Conservation (phyloP, 371 early-diverging fungal species). For the Astathelohania contejeani region DNA sequence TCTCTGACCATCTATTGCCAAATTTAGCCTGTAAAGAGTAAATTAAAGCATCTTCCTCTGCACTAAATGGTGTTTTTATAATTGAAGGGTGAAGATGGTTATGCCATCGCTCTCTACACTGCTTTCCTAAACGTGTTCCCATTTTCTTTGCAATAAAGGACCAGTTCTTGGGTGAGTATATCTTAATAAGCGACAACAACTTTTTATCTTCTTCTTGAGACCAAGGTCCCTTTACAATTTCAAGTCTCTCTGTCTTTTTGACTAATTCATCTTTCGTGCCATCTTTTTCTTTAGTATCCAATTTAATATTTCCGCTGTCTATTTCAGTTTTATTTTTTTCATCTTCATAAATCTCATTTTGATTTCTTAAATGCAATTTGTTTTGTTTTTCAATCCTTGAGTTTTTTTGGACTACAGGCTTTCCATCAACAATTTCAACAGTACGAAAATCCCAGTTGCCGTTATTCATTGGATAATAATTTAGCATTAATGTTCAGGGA, state of each 20-base stretch:
- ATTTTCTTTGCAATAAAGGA: slow-evolving; percentile 48
- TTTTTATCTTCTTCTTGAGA: slow-evolving; percentile 50
- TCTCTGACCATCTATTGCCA: slow-evolving; percentile 53
- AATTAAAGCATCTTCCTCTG: slow-evolving; percentile 45
- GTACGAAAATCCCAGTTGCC: slow-evolving; percentile 14
- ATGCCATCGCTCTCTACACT: slow-evolving; percentile 54
- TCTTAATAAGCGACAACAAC: slow-evolving; percentile 36
- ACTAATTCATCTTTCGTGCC: too few species aligned
- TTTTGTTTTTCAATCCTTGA: too few species aligned
- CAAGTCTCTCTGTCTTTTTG: too few species aligned
- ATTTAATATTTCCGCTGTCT: too few species aligned
- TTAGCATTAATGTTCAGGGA: too few species aligned
- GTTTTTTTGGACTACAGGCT: too few species aligned
- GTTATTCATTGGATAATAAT: too few species aligned
- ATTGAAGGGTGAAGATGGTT: slow-evolving; percentile 52
- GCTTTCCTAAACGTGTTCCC: slow-evolving; percentile 50
- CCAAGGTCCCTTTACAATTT: slow-evolving; percentile 52
- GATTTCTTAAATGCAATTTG: too few species aligned
- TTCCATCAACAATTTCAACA: too few species aligned
- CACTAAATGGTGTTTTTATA: slow-evolving; percentile 50
- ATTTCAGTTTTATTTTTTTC: too few species aligned
- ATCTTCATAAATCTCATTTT: too few species aligned
- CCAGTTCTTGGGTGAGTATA: slow-evolving; percentile 50
- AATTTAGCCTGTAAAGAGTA: slow-evolving; percentile 40
- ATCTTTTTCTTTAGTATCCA: too few species aligned